These are phyloP conservation scores for Chrysoporthe cubensis DNA, from an alignment of 2,329 filamentous ascomycete genomes.

Conservation along the genomic window DNA sequence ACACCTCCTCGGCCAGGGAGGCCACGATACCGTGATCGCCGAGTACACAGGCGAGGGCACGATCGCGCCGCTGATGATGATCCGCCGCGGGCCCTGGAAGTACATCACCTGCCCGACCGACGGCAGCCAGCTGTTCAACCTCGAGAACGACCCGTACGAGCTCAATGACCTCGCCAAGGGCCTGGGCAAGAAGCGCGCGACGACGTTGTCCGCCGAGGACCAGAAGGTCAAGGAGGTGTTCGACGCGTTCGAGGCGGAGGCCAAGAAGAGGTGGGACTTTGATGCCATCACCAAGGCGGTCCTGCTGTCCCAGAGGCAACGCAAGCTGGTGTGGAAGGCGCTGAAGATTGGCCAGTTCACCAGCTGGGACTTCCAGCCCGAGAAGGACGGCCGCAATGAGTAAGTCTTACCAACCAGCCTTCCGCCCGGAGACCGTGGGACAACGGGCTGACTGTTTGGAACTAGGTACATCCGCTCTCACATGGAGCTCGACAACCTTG, in stretches of 20 bases:
- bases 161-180: conserved; percentile 70
- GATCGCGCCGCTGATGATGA: conserved; percentile 90
- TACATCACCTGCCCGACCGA: conserved; percentile 86
- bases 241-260: conserved; percentile 73
- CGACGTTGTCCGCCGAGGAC: conserved; percentile 45
- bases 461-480: conserved; percentile 81
- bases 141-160: conserved; percentile 75
- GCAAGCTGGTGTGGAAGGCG: conserved; percentile 78
- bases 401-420: conserved; percentile 43
- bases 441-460: background rate
- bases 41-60: conserved; percentile 97
- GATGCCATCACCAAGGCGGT: conserved; percentile 75
- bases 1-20: conserved; percentile 69
- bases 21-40: conserved; percentile 85
- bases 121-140: conserved; percentile 81
- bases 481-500: conserved; percentile 79
- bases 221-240: conserved; percentile 55
- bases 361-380: conserved; percentile 84
- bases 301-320: conserved; percentile 75
- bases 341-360: conserved; percentile 76
- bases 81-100: conserved; percentile 86
- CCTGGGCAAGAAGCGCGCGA: conserved; percentile 40
- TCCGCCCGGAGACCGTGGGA: too few relatives aligned
- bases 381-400: conserved; percentile 69
- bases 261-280: conserved; percentile 79